Conservation (phyloP, 2,329 filamentous ascomycete species). For the Fusarium sp. region DNA sequence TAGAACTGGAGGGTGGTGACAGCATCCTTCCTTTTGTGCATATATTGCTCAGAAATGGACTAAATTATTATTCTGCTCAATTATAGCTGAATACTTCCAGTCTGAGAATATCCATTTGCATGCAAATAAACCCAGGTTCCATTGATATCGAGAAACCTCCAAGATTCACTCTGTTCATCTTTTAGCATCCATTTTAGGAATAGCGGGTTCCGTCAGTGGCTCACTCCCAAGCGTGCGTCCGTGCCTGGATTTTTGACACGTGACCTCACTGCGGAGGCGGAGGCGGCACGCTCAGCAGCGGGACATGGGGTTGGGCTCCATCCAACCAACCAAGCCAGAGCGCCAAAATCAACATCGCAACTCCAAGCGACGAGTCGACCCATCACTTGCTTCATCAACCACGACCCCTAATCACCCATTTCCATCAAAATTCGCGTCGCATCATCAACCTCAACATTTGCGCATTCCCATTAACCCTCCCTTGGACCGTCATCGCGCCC, state of each 20-base stretch:
- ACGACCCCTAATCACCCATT: slow-evolving; percentile 37
- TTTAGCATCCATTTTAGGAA: neutral
- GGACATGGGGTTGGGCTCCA: slow-evolving; percentile 29
- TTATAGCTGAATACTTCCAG: neutral
- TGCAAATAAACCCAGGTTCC: neutral
- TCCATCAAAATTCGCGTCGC: slow-evolving; percentile 49
- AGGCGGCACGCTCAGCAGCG: slow-evolving; percentile 3
- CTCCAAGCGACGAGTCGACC: slow-evolving; percentile 38
- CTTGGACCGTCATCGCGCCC: slow-evolving; percentile 29
- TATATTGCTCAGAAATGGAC: no score
- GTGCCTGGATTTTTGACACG: neutral
- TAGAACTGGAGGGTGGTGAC: neutral
- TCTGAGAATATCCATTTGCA: neutral
- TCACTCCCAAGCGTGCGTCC: slow-evolving; percentile 12
- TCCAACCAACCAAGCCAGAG: slow-evolving; percentile 34
- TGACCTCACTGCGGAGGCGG: slow-evolving; percentile 7
- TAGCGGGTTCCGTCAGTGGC: slow-evolving; percentile 7
- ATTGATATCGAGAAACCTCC: neutral
- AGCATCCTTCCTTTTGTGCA: neutral
- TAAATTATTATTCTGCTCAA: neutral
- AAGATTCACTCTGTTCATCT: neutral
- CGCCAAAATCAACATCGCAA: slow-evolving; percentile 44
- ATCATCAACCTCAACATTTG: slow-evolving; percentile 20
- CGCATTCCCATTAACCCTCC: slow-evolving; percentile 31
- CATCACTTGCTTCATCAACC: slow-evolving; percentile 44